Base-by-base conservation (phyloP, 305 asterid species). In the Andrographis paniculata region DNA sequence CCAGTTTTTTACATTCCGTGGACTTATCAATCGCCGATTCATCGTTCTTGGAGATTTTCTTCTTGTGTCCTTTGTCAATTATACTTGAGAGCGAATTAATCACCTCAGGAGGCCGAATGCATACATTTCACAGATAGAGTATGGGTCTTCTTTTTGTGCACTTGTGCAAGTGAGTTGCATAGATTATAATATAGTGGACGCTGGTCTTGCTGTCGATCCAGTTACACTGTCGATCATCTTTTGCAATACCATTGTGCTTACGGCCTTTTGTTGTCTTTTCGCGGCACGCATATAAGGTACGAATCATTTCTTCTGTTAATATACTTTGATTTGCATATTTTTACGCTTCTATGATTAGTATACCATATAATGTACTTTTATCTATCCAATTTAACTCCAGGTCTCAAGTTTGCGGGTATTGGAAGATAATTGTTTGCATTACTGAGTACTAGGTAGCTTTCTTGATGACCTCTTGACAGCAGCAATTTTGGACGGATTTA, bases 1-100 rank as follows among this genome's bases (percentile, higher is more conserved):
- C 75, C 75, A 64, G 46, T 77, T 67, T 50, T 73, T 76, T 45
- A 70, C 81, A 55, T 84, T 84, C 76, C 93, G 81, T 63, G 80
- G 87, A 72, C 82, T 76, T 60, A 89, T 81, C 56, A 82, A 84
- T 59, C 77, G 95, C 91, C 84, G 72, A 66, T 79, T 69, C 66
- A 74, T 83, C 81, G 64, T 65, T 76, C 63, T 59, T 67, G 85
- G 94, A 66, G 69, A 68, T 66, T 87, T 55, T 67, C 75, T 63
- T 63, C 77, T 82, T 57, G 78, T 77, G 72, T 71, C 87, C 72
- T 83, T 79, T 59, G 77, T 80, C 83, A 77, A 87, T 71, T 79
- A 77, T 78, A 87, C 95, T 46, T 87, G n/a, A n/a, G n/a, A 82
- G 80, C 63, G 68, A 69, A 64, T 75, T 67, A 73, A 72, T 62